Percentiles rank a stretch among this genome's conserved stretches.
Evolutionary conservation across 768 basidiomycete genomes (phyloP).

Genomic region (Boletus fagicola): DNA sequence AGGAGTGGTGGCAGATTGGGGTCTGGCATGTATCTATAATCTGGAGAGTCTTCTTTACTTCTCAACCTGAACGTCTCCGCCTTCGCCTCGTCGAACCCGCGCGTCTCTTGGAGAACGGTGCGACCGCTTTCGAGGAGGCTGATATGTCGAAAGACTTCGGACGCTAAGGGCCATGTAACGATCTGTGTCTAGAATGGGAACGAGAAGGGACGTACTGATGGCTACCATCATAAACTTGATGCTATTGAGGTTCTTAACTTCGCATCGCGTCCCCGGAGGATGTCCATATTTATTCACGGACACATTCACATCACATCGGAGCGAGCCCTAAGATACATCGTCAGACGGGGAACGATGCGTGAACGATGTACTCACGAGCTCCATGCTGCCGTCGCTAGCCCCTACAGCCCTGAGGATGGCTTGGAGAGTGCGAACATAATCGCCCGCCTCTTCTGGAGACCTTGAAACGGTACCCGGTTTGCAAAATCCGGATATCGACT

Average conservation of each 20-base stretch:
- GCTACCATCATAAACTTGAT: constrained; percentile 81
- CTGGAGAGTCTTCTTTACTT: constrained; percentile 90
- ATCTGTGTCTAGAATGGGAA: background rate
- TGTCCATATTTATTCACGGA: constrained; percentile 73
- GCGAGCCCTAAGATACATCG: constrained; percentile 64
- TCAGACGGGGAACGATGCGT: background rate
- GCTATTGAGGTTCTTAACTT: constrained; percentile 96
- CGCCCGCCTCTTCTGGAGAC: constrained; percentile 86
- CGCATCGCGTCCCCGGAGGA: constrained; percentile 78
- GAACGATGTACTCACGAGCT: constrained; percentile 57
- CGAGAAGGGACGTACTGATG: constrained; percentile 57
- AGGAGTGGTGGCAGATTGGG: constrained; percentile 81
- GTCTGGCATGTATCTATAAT: constrained; percentile 98
- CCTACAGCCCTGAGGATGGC: constrained; percentile 78
- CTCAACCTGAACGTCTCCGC: constrained; percentile 81
- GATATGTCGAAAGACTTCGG: constrained; percentile 81
- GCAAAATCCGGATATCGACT: background rate
- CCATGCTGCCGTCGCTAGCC: constrained; percentile 96
- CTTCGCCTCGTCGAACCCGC: constrained; percentile 81
- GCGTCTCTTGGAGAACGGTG: constrained; percentile 77
- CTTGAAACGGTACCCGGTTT: constrained; percentile 22
- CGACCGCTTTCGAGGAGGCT: constrained; percentile 44
- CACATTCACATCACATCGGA: constrained; percentile 94
- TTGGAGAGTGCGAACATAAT: constrained; percentile 83
- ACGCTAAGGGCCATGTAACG: constrained; percentile 44